Evolutionary conservation across 2,329 filamentous ascomycete genomes (phyloP).

Genomic region (Neodidymelliopsis sp.): DNA sequence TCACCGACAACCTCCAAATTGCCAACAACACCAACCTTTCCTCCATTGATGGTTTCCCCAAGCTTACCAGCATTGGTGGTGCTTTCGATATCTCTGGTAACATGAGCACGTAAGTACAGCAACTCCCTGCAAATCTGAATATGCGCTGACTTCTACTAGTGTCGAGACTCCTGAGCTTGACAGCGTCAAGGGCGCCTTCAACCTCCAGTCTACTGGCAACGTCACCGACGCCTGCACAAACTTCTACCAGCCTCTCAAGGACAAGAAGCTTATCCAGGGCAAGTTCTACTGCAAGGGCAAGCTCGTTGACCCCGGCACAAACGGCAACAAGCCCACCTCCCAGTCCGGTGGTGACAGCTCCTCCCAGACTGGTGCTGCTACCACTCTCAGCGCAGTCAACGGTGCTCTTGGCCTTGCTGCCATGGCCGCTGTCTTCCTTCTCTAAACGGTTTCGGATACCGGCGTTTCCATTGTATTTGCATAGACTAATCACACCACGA

Average conservation of each 20-base stretch:
- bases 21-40: slow-evolving; percentile 85
- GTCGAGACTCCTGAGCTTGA: slow-evolving; percentile 69
- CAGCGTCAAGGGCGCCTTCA: slow-evolving; percentile 59
- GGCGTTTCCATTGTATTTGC: slow-evolving; percentile 49
- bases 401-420: slow-evolving; percentile 55
- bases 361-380: slow-evolving; percentile 48
- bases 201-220: slow-evolving; percentile 56
- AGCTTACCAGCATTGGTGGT: slow-evolving; percentile 74
- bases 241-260: slow-evolving; percentile 51
- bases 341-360: slow-evolving; percentile 29
- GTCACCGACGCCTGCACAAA: slow-evolving; percentile 50
- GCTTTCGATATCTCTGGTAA: slow-evolving; percentile 85
- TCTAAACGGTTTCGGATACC: slow-evolving; percentile 51
- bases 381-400: slow-evolving; percentile 50
- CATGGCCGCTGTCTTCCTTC: slow-evolving; percentile 57
- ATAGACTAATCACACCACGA: slow-evolving; percentile 49
- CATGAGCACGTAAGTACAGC: slow-evolving; percentile 75
- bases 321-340: slow-evolving; percentile 45
- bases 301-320: slow-evolving; percentile 47
- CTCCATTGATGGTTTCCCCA: slow-evolving; percentile 70
- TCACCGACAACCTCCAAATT: slow-evolving; percentile 83
- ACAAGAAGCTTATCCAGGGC: slow-evolving; percentile 54
- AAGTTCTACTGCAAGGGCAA: slow-evolving; percentile 52
- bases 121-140: no score
- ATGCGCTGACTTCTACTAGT: slow-evolving; percentile 58